These are phyloP conservation scores for Rostrohypoxylon terebratum DNA, from an alignment of 495 filamentous ascomycete species.

Conservation along the genomic window DNA sequence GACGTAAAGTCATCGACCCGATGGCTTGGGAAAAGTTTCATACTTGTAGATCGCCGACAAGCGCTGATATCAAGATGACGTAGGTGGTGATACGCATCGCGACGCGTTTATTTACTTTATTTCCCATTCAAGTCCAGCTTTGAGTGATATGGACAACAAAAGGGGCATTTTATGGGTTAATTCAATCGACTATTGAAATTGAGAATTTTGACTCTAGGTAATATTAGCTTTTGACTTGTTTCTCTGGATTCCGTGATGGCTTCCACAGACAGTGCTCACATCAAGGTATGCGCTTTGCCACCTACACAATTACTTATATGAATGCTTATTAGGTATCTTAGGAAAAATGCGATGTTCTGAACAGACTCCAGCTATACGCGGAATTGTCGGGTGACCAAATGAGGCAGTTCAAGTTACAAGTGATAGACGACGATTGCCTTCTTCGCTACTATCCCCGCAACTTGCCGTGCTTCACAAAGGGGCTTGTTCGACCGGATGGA, in stretches of 20 bases:
- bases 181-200: neutral
- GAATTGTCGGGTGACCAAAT: neutral
- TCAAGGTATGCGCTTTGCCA: neutral
- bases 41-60: neutral
- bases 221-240: too few relatives aligned
- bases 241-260: neutral
- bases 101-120: conserved; percentile 5
- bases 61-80: neutral
- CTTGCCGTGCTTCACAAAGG: neutral
- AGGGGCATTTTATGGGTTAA: neutral
- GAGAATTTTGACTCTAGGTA: too few relatives aligned
- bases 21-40: conserved; percentile 1
- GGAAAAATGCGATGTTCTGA: neutral
- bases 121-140: neutral
- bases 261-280: neutral
- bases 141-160: neutral
- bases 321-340: neutral
- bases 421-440: neutral
- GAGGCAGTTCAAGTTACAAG: neutral
- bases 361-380: neutral
- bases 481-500: neutral
- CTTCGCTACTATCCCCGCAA: neutral
- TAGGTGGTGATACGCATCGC: neutral
- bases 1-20: conserved; percentile 1
- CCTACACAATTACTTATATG: neutral